Evolutionary conservation across 2,329 filamentous ascomycete genomes (phyloP).

Genomic region (Tolypocladium pustulatum): DNA sequence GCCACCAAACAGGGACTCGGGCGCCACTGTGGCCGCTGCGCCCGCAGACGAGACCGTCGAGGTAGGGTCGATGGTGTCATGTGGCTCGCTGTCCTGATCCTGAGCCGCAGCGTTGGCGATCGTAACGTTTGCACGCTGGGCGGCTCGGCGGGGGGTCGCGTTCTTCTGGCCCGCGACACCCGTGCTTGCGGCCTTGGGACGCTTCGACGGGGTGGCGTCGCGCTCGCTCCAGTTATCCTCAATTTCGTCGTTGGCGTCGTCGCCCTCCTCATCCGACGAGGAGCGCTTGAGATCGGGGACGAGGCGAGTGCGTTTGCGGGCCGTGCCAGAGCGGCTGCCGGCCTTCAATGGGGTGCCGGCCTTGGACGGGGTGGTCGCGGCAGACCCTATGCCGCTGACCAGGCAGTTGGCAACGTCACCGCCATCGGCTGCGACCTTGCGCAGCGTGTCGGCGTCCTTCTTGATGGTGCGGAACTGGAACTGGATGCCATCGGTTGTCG

Average conservation of each 20-base stretch:
- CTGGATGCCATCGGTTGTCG: constrained; percentile 45
- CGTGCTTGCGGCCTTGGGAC: constrained; percentile 15
- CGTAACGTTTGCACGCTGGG: constrained; percentile 21
- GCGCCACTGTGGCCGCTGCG: not conserved
- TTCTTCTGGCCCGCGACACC: constrained; percentile 12
- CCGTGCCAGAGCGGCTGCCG: constrained; percentile 11
- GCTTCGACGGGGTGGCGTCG: constrained; percentile 28
- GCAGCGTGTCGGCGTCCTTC: constrained; percentile 37
- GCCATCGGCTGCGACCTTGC: constrained; percentile 30
- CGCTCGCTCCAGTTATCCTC: constrained; percentile 19
- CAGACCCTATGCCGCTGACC: constrained; percentile 12
- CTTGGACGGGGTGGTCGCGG: constrained; percentile 19
- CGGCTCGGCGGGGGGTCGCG: constrained; percentile 20
- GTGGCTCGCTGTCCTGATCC: constrained; percentile 18
- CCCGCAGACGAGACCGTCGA: not conserved
- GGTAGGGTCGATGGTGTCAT: constrained; percentile 8
- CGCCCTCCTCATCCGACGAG: constrained; percentile 14
- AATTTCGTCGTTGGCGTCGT: constrained; percentile 15
- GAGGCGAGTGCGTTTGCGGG: constrained; percentile 13
- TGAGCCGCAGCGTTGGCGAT: constrained; percentile 18
- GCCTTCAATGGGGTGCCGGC: constrained; percentile 5
- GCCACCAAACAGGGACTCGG: constrained; percentile 4
- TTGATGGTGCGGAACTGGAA: constrained; percentile 51
- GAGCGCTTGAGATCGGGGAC: constrained; percentile 15
- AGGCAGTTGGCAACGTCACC: constrained; percentile 34